Percentiles rank a stretch among this genome's conserved stretches.
phyloP scores from a whole-genome alignment of 2,329 filamentous ascomycete species.

The Escovopsis weberi region DNA sequence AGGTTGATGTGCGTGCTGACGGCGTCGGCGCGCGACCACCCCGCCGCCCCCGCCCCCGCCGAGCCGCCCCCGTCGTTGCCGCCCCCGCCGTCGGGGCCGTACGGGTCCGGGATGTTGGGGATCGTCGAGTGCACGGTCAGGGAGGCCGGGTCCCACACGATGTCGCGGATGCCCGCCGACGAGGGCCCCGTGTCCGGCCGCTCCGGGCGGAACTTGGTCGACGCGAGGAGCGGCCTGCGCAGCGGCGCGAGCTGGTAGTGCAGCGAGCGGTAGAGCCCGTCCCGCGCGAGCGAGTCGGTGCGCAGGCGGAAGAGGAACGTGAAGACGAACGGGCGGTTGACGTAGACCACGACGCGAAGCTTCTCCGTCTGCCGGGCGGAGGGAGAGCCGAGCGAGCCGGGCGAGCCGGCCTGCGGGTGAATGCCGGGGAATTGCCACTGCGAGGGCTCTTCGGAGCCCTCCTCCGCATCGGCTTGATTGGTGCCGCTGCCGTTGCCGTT shows the following conservation, averaged over 20 bases:
- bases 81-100: slow-evolving; percentile 7
- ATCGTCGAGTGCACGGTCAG: slow-evolving; percentile 48
- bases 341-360: slow-evolving; percentile 57
- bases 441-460: slow-evolving; percentile 19
- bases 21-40: slow-evolving; percentile 48
- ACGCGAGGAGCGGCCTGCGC: slow-evolving; percentile 38
- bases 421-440: slow-evolving; percentile 21
- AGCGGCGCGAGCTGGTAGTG: slow-evolving; percentile 47
- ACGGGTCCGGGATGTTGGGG: slow-evolving; percentile 45
- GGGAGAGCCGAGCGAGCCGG: slow-evolving; percentile 16
- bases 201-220: slow-evolving; percentile 42
- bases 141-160: slow-evolving; percentile 44
- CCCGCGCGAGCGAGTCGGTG: slow-evolving; percentile 42
- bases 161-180: slow-evolving; percentile 35
- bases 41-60: slow-evolving; percentile 6
- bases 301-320: slow-evolving; percentile 51
- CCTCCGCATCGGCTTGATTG: slow-evolving; percentile 30
- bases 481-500: slow-evolving; percentile 26
- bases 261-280: slow-evolving; percentile 42
- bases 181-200: slow-evolving; percentile 19
- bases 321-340: slow-evolving; percentile 63
- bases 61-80: background rate
- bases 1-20: slow-evolving; percentile 51
- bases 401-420: slow-evolving; percentile 14
- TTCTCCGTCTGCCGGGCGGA: slow-evolving; percentile 40